Base-by-base conservation (phyloP, 2,329 filamentous ascomycete genomes). In the Drechslerella stenobrocha region DNA sequence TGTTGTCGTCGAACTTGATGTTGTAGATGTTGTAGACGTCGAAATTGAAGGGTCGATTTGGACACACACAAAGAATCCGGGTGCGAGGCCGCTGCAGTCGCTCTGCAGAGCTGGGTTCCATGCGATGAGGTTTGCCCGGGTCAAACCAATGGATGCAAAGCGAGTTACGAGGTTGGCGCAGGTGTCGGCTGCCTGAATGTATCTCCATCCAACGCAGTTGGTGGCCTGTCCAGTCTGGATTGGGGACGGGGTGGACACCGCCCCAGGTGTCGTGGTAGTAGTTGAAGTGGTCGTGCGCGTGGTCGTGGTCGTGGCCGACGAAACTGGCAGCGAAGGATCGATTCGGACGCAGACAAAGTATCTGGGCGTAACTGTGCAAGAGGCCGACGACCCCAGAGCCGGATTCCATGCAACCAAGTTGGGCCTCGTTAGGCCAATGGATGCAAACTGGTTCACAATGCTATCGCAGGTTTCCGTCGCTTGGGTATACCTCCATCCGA, bases 61-160 rank as follows among this genome's bases (percentile, higher is more conserved):
- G 20, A 47, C 22, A 23, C 44, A 47, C 20, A 47, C 5, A 15
- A 13, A 47, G 15, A 18, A 47, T 22, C 18, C 18, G 13, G 37
- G 4, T 26, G 18, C 2, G 11, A 18, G 28, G 40, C 9, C 51
- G 44, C 9, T 37, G 51, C 59, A 64, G 32, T 52, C 37, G 15
- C 15, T 34, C 1, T 15, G 13, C 44, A 64, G 53, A 7, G 52
- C 45, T 1, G 59, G 45, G 11, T 64, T 64, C 59, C 56, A 60
- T 4, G 23, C 4, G 3, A 60, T 15, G 1, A 60, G 37, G 6
- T 46, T 51, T 2, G 24, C 34, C 11, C 22, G 15, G 1, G 47
- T 60, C 0, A 60, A 26, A 8, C 35, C 24, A 13, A 37, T 40
- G 4, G 48, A n/a, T 23, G 48, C 15, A 40, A 42, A 50, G 22